Conservation (phyloP, 164 flowering plant genomes). For the Houttuynia cordata region DNA sequence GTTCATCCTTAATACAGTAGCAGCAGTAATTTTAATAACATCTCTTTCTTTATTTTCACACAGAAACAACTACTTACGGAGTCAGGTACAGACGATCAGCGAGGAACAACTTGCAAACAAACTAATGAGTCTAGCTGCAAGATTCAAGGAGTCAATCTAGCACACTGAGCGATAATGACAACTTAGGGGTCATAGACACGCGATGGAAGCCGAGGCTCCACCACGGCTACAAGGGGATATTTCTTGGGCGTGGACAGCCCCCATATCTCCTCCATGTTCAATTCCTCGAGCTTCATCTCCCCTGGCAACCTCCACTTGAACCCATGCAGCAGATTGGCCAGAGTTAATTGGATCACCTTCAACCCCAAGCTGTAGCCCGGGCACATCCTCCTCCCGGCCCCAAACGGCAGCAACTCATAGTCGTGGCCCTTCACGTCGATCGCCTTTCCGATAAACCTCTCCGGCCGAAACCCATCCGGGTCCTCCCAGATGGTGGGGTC, state of each 20-base stretch:
- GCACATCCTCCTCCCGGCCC: conserved; percentile 75
- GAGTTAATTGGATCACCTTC: conserved; percentile 46
- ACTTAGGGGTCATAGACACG: conserved; percentile 14
- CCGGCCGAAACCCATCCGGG: conserved; percentile 51
- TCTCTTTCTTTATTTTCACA: too few relatives aligned
- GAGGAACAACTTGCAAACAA: too few relatives aligned
- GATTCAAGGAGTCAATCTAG: too few relatives aligned
- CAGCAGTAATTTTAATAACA: too few relatives aligned
- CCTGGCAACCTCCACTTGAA: conserved; percentile 52
- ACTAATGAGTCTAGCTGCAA: too few relatives aligned
- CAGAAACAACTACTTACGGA: too few relatives aligned
- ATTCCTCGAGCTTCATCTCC: conserved; percentile 27
- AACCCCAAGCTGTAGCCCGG: conserved; percentile 56
- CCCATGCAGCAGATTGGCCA: conserved; percentile 71
- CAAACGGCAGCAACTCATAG: conserved; percentile 64
- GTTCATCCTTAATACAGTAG: too few relatives aligned
- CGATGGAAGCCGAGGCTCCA: conserved; percentile 40
- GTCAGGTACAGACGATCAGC: too few relatives aligned
- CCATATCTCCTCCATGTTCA: conserved; percentile 61
- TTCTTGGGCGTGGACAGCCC: conserved; percentile 61
- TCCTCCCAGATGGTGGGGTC: conserved; percentile 50
- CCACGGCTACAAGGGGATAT: conserved; percentile 29
- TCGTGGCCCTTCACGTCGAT: conserved; percentile 66
- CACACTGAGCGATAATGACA: too few relatives aligned
- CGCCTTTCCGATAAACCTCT: conserved; percentile 42